phyloP scores from a whole-genome alignment of 192 early-diverging fungal genomes.

The Phlyctochytrium arcticum region DNA sequence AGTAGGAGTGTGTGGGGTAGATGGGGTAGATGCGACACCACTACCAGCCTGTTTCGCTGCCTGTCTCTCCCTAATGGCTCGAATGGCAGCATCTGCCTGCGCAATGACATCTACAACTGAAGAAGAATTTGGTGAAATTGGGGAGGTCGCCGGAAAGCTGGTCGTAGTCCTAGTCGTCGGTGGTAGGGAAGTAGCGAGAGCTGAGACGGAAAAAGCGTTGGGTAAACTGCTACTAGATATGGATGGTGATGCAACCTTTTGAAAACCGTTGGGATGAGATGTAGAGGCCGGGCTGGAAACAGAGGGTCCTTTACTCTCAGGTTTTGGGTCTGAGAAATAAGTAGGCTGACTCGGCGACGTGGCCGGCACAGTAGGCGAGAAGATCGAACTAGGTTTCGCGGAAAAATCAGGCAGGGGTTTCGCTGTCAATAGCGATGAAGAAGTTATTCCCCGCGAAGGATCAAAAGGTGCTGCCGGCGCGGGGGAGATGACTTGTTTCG shows the following conservation, averaged over 20 bases:
- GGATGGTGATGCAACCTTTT: neutral
- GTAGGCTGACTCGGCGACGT: neutral
- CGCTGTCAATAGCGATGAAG: neutral
- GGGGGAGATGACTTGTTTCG: too few species aligned
- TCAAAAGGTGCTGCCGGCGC: too few species aligned
- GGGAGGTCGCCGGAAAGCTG: too few species aligned
- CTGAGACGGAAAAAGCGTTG: neutral
- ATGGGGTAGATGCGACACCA: neutral
- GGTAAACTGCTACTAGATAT: neutral
- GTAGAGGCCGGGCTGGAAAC: neutral
- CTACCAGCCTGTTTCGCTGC: slow-evolving; percentile 23
- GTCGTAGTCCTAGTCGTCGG: too few species aligned
- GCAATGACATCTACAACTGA: slow-evolving; percentile 41
- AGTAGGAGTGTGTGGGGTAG: neutral
- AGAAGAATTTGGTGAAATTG: neutral
- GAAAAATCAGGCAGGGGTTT: neutral
- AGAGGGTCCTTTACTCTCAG: neutral
- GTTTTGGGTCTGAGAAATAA: too few species aligned
- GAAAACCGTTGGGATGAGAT: neutral
- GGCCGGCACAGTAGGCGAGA: neutral
- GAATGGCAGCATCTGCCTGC: slow-evolving; percentile 44
- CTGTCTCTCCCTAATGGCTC: slow-evolving; percentile 41
- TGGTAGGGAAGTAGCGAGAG: neutral
- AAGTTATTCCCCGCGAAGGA: too few species aligned
- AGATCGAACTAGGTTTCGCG: neutral